Base-by-base conservation (phyloP, 495 filamentous ascomycete species). In the Hypoxylon intermedium region DNA sequence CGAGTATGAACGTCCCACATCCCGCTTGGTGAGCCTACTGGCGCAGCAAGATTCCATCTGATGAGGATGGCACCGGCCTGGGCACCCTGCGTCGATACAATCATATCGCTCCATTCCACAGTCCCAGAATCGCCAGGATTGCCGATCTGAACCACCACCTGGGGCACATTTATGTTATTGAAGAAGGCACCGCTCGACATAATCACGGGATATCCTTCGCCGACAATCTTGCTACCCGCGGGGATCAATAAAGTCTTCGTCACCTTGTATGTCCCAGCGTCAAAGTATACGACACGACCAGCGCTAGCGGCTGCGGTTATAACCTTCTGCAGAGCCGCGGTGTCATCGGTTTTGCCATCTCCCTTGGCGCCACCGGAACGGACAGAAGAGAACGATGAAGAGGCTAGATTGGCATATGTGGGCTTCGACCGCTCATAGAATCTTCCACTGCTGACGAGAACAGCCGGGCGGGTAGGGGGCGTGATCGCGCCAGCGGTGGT, bases 1-100 rank as follows among this genome's bases (percentile, higher is more conserved):
- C 93, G 87, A 62, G 89, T 85, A 72, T 97, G 93, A 3, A 91
- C 88, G 72, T 97, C 93, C 91, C 91, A 97, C 79, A 96, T 86
- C 15, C 86, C 92, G 5, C 80, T 82, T 1, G 87, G 85, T 30
- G 85, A 84, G 45, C 84, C 81, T 1, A 78, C 73, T 3, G 80
- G 71, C 11, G 80, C 79, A 6, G 79, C 85, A 2, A 96, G 74
- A 74, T 97, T 96, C 89, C 90, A 97, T 67, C 96, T 79, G 60
- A 96, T 83, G 18, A 97, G 74, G 46, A 95, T 86, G 11, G 92
- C 92, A 50, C 93, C 93, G 6, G 91, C 84, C 50, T 89, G 85
- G 0, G 87, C 75, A 5, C 81, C 93, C 47, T 87, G 77, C 34
- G 93, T 90, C 40, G 84, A 78, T 54, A 96, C 87, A 19, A 96